Conservation (phyloP, 2,329 filamentous ascomycete genomes). For the Torrubiellomyces zombiae region DNA sequence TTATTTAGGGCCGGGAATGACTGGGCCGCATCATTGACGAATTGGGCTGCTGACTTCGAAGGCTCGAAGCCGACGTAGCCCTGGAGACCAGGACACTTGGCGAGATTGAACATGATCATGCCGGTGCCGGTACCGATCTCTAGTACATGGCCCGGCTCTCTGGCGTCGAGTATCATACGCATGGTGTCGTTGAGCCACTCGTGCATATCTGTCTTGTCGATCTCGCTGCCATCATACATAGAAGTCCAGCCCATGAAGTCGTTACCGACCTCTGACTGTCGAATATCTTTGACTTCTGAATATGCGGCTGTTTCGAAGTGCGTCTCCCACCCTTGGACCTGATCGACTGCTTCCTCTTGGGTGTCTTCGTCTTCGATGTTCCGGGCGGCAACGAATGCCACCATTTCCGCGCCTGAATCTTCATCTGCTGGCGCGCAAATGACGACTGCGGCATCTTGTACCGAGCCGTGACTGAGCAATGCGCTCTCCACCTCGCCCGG, state of each 20-base stretch:
- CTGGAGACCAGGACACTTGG: constrained; percentile 3
- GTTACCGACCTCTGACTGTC: too few relatives aligned
- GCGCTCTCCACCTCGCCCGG: too few relatives aligned
- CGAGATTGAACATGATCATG: constrained; percentile 16
- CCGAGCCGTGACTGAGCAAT: too few relatives aligned
- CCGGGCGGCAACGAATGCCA: too few relatives aligned
- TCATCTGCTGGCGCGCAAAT: too few relatives aligned
- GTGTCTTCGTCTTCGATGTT: too few relatives aligned
- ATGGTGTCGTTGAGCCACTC: constrained; percentile 17
- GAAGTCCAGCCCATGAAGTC: constrained; percentile 17
- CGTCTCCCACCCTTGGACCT: background rate
- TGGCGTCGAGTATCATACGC: constrained; percentile 3
- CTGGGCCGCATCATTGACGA: constrained; percentile 6
- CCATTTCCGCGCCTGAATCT: too few relatives aligned
- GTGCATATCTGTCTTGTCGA: constrained; percentile 13
- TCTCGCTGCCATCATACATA: constrained; percentile 12
- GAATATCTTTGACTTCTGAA: constrained; percentile 1
- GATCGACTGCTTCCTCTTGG: too few relatives aligned
- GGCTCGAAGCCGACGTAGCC: constrained; percentile 14
- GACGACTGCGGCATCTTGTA: background rate
- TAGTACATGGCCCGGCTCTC: constrained; percentile 6
- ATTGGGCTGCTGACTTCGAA: constrained; percentile 7
- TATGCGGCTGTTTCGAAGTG: constrained; percentile 1
- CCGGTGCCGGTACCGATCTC: constrained; percentile 15
- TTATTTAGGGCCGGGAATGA: constrained; percentile 3